Evolutionary conservation across 768 basidiomycete genomes (phyloP).

Genomic region (Tephrocybe sp.): DNA sequence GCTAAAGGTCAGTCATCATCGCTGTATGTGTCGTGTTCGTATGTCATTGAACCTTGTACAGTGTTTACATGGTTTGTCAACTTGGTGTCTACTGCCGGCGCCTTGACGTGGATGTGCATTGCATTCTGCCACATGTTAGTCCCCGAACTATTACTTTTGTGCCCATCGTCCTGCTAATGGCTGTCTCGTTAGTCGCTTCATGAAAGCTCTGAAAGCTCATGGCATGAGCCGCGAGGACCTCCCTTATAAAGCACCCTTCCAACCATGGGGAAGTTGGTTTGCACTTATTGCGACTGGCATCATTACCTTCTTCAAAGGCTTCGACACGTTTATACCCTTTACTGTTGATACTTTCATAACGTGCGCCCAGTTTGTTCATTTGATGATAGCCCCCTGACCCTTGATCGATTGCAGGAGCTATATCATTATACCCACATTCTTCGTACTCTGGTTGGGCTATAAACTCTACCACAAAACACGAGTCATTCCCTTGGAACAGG

Average conservation of each 20-base stretch:
- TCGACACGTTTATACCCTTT: constrained; percentile 51
- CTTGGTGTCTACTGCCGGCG: constrained; percentile 47
- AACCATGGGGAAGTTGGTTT: constrained; percentile 61
- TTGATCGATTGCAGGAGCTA: constrained; percentile 37
- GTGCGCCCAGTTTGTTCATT: constrained; percentile 28
- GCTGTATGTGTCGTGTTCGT: not conserved
- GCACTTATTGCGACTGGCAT: constrained; percentile 51
- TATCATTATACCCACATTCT: constrained; percentile 42
- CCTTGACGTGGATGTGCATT: constrained; percentile 53
- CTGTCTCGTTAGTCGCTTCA: constrained; percentile 33
- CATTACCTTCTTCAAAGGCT: constrained; percentile 61
- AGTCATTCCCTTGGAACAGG: constrained; percentile 43
- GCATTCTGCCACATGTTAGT: constrained; percentile 60
- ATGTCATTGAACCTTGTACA: constrained; percentile 26
- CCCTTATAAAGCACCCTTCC: constrained; percentile 60
- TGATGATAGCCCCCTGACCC: constrained; percentile 6
- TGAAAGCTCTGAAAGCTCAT: constrained; percentile 43
- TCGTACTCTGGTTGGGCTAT: constrained; percentile 41
- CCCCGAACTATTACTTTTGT: not conserved
- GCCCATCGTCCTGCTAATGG: not conserved
- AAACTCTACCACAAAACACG: constrained; percentile 36
- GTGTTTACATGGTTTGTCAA: constrained; percentile 53
- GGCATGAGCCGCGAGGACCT: constrained; percentile 41
- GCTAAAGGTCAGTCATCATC: constrained; percentile 43
- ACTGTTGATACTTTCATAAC: constrained; percentile 60